Evolutionary conservation across 306 rosid species (phyloP), one percentile per base, ranked within the genome.

Genomic region (Cicer judaicum): DNA sequence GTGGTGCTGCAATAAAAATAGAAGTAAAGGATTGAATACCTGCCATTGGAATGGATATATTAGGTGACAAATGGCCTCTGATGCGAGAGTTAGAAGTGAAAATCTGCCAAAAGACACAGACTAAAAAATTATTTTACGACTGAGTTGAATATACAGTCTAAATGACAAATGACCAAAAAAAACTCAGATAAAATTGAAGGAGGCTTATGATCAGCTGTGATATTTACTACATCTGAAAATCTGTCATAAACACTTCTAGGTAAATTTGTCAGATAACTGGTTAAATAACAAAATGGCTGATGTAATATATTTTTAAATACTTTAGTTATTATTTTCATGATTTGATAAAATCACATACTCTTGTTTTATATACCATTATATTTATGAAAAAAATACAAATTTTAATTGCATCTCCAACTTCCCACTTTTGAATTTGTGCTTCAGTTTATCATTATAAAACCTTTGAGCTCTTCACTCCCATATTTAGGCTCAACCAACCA

Each of bases 31-130:
- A 74, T 36, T 13, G 44, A 60, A 34, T 60, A 94, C 98, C 97
- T 94, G 99, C 99, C 99, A 94, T 44, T 98, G 89, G 78, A 94
- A 90, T 62, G 99, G 98, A 82, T 84, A 94, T 77, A 94, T 88
- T 78, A 94, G 84, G 87, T 94, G 91, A 73, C 99, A 94, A 55
- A 94, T 90, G 83, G 98, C 99, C 88, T 94, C 99, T 21, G 97
- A 94, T 77, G 43, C 97, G 69, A 92, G 95, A 76, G 99, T 92
- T 78, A 94, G 79, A 77, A 94, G 90, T 2, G 98, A 90, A 85
- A 90, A 92, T 87, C 99, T 92, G 96, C 84, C 84, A 81, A 70
- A 75, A 81, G 69, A 36, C 49, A 79, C 43, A 44, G 46, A 65
- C 68, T 52, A 78, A 68, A 36, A 79, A 85, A 14, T 78, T 39